These are phyloP conservation scores for Lasiodiplodia hormozganensis DNA, from an alignment of 2,329 filamentous ascomycete genomes.

Conservation along the genomic window DNA sequence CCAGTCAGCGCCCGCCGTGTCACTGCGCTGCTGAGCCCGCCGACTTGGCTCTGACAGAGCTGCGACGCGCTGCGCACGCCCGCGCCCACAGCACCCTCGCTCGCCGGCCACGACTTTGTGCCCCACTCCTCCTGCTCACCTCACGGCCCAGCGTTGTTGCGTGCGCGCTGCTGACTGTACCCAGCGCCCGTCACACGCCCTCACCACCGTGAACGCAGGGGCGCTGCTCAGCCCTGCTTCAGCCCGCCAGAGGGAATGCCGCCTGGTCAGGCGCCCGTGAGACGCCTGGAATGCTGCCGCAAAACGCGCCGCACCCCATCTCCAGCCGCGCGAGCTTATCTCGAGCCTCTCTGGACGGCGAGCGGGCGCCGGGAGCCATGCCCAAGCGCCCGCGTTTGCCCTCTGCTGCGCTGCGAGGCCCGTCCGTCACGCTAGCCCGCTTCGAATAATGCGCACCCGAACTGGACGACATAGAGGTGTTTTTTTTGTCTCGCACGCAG, in stretches of 20 bases:
- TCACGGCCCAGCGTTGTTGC: slow-evolving; percentile 1
- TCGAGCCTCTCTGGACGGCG: neutral
- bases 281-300: slow-evolving; percentile 15
- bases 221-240: slow-evolving; percentile 15
- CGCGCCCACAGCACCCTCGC: neutral
- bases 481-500: slow-evolving; percentile 3
- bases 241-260: slow-evolving; percentile 19
- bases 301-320: slow-evolving; percentile 12
- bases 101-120: slow-evolving; percentile 18
- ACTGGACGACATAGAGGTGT: slow-evolving; percentile 4
- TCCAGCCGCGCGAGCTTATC: slow-evolving; percentile 18
- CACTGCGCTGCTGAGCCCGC: slow-evolving; percentile 1
- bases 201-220: slow-evolving; percentile 15
- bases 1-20: slow-evolving; percentile 18
- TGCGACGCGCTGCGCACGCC: slow-evolving; percentile 13
- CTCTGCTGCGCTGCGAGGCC: slow-evolving; percentile 1
- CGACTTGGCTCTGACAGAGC: slow-evolving; percentile 13
- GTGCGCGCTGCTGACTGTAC: slow-evolving; percentile 22
- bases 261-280: slow-evolving; percentile 7
- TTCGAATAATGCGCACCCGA: slow-evolving; percentile 5
- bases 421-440: slow-evolving; percentile 1
- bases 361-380: slow-evolving; percentile 8
- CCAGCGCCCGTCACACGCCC: slow-evolving; percentile 16
- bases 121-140: neutral
- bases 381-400: slow-evolving; percentile 14